A percentile compares a stretch with the other conserved stretches of the same genome.
These are phyloP conservation scores for Aspergillus intermedius DNA, from an alignment of 2,329 filamentous ascomycete genomes.

Conservation along the genomic window DNA sequence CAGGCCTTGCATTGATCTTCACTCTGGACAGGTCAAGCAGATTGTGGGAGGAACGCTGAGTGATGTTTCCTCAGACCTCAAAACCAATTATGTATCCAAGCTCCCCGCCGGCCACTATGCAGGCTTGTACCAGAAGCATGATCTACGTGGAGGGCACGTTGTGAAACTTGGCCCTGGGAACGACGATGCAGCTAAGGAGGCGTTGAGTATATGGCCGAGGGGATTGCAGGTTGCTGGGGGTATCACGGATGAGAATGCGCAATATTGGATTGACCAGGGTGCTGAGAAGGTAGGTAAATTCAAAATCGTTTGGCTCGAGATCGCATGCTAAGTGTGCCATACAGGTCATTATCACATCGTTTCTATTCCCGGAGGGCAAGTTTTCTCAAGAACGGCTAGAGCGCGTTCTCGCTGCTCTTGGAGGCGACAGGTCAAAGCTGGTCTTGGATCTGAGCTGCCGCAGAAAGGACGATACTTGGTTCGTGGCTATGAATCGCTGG, in stretches of 20 bases:
- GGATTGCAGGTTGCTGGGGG: conserved; percentile 90
- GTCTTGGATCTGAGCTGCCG: conserved; percentile 95
- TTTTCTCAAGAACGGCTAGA: conserved; percentile 75
- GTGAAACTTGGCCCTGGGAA: conserved; percentile 95
- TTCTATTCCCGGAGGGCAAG: conserved; percentile 74
- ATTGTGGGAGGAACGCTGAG: conserved; percentile 93
- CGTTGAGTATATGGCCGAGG: conserved; percentile 69
- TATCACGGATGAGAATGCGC: conserved; percentile 78
- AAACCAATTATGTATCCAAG: conserved; percentile 88
- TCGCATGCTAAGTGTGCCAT: neutral
- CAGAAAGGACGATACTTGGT: conserved; percentile 69
- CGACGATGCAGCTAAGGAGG: conserved; percentile 68
- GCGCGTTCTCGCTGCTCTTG: conserved; percentile 65
- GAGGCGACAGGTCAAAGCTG: conserved; percentile 68
- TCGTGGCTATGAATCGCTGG: conserved; percentile 99
- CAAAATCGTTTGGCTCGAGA: conserved; percentile 4
- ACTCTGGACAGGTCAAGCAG: conserved; percentile 96
- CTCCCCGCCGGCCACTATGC: conserved; percentile 78
- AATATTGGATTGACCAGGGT: conserved; percentile 76
- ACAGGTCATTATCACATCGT: conserved; percentile 96
- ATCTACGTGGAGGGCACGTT: conserved; percentile 75
- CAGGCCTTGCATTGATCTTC: conserved; percentile 92
- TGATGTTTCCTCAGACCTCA: conserved; percentile 57
- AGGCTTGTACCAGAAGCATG: conserved; percentile 68
- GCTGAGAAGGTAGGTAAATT: conserved; percentile 69